Conservation (phyloP, 2,329 filamentous ascomycete species). For the Albifimbria verrucaria region DNA sequence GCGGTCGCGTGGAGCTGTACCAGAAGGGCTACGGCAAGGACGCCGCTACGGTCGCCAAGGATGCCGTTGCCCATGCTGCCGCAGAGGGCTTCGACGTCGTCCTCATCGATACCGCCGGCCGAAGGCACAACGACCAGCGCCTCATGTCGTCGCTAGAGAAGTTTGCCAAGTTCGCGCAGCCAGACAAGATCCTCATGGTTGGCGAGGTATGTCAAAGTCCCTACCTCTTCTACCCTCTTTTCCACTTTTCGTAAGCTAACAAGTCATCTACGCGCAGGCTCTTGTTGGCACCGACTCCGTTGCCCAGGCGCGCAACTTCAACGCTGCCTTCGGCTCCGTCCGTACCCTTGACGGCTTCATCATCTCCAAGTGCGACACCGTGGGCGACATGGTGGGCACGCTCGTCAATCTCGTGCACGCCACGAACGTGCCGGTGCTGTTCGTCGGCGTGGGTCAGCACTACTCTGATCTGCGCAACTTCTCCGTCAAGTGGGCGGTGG, state of each 20-base stretch:
- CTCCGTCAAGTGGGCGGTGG: conserved; percentile 67
- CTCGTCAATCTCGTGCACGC: conserved; percentile 97
- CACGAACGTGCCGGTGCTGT: conserved; percentile 92
- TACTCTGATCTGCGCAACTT: conserved; percentile 67
- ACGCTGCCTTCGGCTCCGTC: conserved; percentile 79
- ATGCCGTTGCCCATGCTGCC: conserved; percentile 79
- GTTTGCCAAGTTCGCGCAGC: conserved; percentile 92
- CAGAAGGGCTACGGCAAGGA: conserved; percentile 98
- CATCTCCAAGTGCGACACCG: conserved; percentile 97
- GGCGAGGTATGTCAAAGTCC: conserved; percentile 40
- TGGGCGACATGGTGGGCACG: conserved; percentile 97
- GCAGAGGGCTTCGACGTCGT: conserved; percentile 85
- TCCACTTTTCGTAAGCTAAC: neutral
- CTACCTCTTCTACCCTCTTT: neutral
- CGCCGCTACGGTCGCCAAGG: conserved; percentile 90
- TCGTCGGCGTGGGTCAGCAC: conserved; percentile 73
- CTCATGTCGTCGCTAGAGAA: conserved; percentile 97
- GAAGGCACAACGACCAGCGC: conserved; percentile 90
- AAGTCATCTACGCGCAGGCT: conserved; percentile 44
- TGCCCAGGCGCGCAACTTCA: conserved; percentile 94
- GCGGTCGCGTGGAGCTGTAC: conserved; percentile 83
- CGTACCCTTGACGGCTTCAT: conserved; percentile 92
- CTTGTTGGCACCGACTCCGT: conserved; percentile 95
- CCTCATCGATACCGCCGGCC: conserved; percentile 92
- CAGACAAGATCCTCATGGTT: conserved; percentile 99